Evolutionary conservation across 768 basidiomycete genomes (phyloP).

Genomic region (Naganishia friedmannii): DNA sequence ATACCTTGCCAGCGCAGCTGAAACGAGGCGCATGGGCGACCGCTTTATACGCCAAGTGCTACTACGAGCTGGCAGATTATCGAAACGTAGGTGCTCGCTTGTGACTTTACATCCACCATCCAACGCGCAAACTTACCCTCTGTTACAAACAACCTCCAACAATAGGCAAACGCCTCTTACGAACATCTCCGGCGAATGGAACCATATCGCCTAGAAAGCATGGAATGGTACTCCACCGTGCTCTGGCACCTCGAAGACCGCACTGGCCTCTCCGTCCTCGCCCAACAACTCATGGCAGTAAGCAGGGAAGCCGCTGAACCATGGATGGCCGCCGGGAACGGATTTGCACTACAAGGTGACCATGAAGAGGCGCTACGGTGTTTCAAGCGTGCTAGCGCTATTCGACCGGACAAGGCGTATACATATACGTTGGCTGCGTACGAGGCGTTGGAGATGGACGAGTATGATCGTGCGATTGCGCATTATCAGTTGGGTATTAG

Average conservation of each 20-base stretch:
- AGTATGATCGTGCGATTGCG: conserved; percentile 82
- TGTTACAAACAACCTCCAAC: conserved; percentile 21
- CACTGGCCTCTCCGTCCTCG: conserved; percentile 82
- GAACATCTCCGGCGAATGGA: conserved; percentile 73
- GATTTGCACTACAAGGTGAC: conserved; percentile 92
- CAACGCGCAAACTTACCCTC: conserved; percentile 32
- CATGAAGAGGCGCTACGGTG: conserved; percentile 87
- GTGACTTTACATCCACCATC: neutral
- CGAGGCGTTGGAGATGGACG: conserved; percentile 87
- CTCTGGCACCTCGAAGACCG: conserved; percentile 88
- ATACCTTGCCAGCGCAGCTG: conserved; percentile 69
- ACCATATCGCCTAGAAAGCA: conserved; percentile 84
- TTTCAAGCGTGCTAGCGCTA: conserved; percentile 83
- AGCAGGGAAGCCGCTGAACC: conserved; percentile 77
- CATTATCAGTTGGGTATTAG: conserved; percentile 90
- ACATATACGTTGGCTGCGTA: conserved; percentile 95
- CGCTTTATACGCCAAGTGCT: conserved; percentile 77
- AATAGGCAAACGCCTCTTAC: conserved; percentile 85
- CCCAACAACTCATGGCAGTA: conserved; percentile 84
- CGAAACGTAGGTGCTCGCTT: conserved; percentile 64
- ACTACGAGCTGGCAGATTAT: conserved; percentile 88
- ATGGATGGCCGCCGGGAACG: conserved; percentile 95
- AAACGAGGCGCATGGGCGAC: conserved; percentile 74
- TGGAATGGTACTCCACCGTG: conserved; percentile 94
- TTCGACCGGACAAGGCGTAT: conserved; percentile 88